These are phyloP conservation scores for Aspergillus aculeatinus DNA, from an alignment of 2,329 filamentous ascomycete species.

Conservation along the genomic window DNA sequence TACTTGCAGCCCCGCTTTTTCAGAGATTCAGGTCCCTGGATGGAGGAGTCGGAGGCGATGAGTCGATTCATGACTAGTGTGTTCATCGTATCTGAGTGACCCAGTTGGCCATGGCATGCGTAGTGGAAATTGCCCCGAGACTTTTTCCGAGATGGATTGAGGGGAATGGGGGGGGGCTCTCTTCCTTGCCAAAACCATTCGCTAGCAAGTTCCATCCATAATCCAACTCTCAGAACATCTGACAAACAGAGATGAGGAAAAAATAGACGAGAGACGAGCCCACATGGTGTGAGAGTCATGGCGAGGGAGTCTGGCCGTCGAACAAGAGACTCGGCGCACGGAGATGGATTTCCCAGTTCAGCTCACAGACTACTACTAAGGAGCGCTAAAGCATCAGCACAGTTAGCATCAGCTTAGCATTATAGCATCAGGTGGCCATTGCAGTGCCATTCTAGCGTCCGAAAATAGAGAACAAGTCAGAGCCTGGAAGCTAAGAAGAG, in stretches of 20 bases:
- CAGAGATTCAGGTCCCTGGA: constrained; percentile 1
- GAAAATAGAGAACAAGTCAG: neutral
- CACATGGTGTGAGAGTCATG: neutral
- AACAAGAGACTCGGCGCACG: neutral
- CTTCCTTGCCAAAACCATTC: no score
- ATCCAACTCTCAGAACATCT: neutral
- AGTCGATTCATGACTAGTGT: neutral
- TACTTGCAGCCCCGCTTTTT: constrained; percentile 4
- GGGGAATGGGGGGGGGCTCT: no score
- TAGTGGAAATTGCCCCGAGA: neutral
- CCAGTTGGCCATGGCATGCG: neutral
- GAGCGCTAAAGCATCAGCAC: neutral
- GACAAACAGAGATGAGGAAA: neutral
- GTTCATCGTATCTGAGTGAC: neutral
- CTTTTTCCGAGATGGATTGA: neutral
- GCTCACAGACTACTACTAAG: neutral
- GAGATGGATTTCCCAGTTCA: neutral
- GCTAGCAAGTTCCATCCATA: neutral
- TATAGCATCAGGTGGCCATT: no score
- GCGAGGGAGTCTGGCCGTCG: neutral
- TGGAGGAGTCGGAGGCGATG: neutral
- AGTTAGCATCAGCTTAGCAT: neutral
- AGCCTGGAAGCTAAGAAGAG: neutral
- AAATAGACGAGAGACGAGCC: neutral
- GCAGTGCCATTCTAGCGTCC: neutral